Conservation (phyloP, 257 asterid species). For the Scutellaria galericulata region DNA sequence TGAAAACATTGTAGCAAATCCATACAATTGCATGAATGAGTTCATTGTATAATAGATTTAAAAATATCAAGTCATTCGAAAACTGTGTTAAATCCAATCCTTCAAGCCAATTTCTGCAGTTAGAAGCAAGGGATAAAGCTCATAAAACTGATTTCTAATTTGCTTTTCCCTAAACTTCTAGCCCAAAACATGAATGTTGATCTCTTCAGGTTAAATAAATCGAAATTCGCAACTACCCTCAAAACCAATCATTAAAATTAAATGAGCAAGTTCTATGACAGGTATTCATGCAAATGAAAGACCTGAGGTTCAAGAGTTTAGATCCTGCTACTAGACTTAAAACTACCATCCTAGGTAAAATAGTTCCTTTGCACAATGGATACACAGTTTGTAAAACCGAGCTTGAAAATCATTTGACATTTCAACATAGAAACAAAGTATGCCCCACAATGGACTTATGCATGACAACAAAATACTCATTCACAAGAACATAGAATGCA, state of each 20-base stretch:
- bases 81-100: background rate
- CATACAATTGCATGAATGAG: background rate
- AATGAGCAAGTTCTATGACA: too few relatives aligned
- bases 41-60: background rate
- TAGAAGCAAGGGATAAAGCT: slow-evolving; percentile 20
- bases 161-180: slow-evolving; percentile 15
- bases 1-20: background rate
- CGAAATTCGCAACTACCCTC: background rate
- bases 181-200: background rate
- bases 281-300: too few relatives aligned
- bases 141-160: slow-evolving; percentile 6
- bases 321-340: too few relatives aligned
- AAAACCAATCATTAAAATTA: too few relatives aligned
- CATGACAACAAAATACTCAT: slow-evolving; percentile 17
- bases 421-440: slow-evolving; percentile 17
- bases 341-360: too few relatives aligned
- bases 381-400: background rate
- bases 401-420: background rate
- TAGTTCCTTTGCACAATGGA: too few relatives aligned
- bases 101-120: slow-evolving; percentile 5
- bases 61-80: background rate
- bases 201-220: background rate
- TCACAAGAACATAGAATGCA: slow-evolving; percentile 6
- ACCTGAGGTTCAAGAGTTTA: too few relatives aligned
- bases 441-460: background rate